A percentile compares a stretch with the other conserved stretches of the same genome.
Conservation (phyloP, 805 yeast genomes). For the Cyberlindnera suaveolens region DNA sequence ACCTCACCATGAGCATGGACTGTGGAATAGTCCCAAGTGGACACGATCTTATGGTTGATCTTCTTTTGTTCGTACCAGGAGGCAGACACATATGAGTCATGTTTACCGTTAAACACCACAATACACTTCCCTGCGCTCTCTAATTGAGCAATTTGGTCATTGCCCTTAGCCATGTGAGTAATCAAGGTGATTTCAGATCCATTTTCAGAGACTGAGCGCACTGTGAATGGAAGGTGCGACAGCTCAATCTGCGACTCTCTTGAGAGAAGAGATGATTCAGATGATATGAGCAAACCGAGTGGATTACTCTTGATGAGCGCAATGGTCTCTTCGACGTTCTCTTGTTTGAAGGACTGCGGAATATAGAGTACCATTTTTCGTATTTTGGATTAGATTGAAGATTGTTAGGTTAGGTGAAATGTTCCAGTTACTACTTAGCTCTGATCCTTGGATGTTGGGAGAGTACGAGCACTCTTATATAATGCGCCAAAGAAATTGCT, state of each 20-base stretch:
- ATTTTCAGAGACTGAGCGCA: slow-evolving; percentile 25
- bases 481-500: too few species aligned
- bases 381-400: too few species aligned
- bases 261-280: slow-evolving; percentile 12
- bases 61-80: slow-evolving; percentile 52
- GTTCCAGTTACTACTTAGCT: too few species aligned
- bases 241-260: slow-evolving; percentile 36
- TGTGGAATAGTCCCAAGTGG: slow-evolving; percentile 62
- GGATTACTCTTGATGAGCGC: slow-evolving; percentile 42
- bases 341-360: slow-evolving; percentile 22
- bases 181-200: slow-evolving; percentile 36
- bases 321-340: slow-evolving; percentile 32
- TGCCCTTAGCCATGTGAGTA: slow-evolving; percentile 50
- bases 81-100: slow-evolving; percentile 50
- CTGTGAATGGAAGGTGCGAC: slow-evolving; percentile 51
- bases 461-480: too few species aligned
- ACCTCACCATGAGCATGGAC: slow-evolving; percentile 53
- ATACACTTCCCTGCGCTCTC: slow-evolving; percentile 30
- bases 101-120: slow-evolving; percentile 44
- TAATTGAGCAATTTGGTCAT: slow-evolving; percentile 43
- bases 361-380: slow-evolving; percentile 22
- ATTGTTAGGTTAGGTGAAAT: too few species aligned
- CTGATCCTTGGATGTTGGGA: too few species aligned
- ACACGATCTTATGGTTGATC: slow-evolving; percentile 55
- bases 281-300: slow-evolving; percentile 43